Base-by-base conservation (phyloP, 805 yeast species). In the Debaryomyces prosopidis region DNA sequence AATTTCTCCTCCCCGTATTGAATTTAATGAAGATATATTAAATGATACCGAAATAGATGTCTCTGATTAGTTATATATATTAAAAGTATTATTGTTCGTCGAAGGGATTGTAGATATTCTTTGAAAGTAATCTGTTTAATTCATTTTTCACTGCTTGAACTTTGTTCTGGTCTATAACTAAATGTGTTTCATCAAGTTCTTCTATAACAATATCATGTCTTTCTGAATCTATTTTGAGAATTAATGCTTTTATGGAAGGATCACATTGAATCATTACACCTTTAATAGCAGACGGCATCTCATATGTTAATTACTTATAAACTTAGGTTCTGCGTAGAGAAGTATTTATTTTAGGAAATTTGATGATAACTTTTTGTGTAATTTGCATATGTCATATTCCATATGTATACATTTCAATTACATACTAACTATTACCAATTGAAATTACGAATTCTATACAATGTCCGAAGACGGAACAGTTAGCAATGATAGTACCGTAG, bases 151-250 rank as follows among this genome's bases (percentile, higher is more conserved):
- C 84, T 58, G 73, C 82, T 18, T 81, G 84, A 2, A 92, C 87
- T 66, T 84, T 87, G 32, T 80, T 78, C 27, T 85, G 85, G 53
- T 88, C 92, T 23, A 92, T 85, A 49, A 94, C 71, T 15, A 92
- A 66, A 64, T 94, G 98, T 1, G 94, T 88, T 38, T 91, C 97
- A 60, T 94, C 98, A 35, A 92, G 75, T 55, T 94, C 98, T 65
- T 85, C 82, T 18, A 73, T 53, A 1, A 70, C 70, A 2, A 94
- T 84, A 53, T 90, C 96, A 47, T 88, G 85, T 31, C 76, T 68
- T 20, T 81, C 80, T 0, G 89, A 70, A 63, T 94, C 98, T 36
- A 92, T 86, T 60, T 84, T 86, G 17, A 92, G 68, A 2, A 92
- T 88, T 40, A 92, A 72, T 0, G 98, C 96, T 51, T 83, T 79